Evolutionary conservation across 352 stramenopile species (phyloP).

Genomic region (Phytophthora ramorum): DNA sequence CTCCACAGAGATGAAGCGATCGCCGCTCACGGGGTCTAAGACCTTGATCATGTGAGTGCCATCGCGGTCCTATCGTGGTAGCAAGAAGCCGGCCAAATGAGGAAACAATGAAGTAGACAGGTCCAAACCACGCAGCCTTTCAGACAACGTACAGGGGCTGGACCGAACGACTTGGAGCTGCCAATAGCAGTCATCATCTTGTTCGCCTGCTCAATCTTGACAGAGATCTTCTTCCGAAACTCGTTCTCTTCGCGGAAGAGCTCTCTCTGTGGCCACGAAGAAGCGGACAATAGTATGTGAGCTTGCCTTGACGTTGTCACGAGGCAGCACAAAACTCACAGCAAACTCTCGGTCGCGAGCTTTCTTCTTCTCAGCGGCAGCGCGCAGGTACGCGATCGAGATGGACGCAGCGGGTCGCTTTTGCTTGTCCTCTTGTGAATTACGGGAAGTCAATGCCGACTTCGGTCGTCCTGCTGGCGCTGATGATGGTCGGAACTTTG

Average conservation of each 20-base stretch:
- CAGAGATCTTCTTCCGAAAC: slow-evolving; percentile 75
- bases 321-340: slow-evolving; percentile 29
- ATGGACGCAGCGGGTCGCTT: slow-evolving; percentile 43
- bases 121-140: background rate
- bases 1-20: slow-evolving; percentile 71
- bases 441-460: slow-evolving; percentile 7
- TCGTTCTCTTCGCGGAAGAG: slow-evolving; percentile 68
- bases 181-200: slow-evolving; percentile 61
- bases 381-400: slow-evolving; percentile 64
- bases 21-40: slow-evolving; percentile 39
- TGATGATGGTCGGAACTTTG: slow-evolving; percentile 61
- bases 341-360: slow-evolving; percentile 71
- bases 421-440: slow-evolving; percentile 11
- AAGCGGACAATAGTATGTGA: background rate
- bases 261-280: slow-evolving; percentile 47
- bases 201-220: slow-evolving; percentile 86
- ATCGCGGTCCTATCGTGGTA: slow-evolving; percentile 59
- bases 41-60: slow-evolving; percentile 76
- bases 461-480: slow-evolving; percentile 54
- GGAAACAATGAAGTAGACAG: background rate
- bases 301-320: background rate
- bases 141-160: slow-evolving; percentile 44
- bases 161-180: slow-evolving; percentile 53
- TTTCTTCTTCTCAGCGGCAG: slow-evolving; percentile 73
- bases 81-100: background rate